These are phyloP conservation scores for Pleurotus tuber-regium DNA, from an alignment of 768 basidiomycete genomes.

Conservation along the genomic window DNA sequence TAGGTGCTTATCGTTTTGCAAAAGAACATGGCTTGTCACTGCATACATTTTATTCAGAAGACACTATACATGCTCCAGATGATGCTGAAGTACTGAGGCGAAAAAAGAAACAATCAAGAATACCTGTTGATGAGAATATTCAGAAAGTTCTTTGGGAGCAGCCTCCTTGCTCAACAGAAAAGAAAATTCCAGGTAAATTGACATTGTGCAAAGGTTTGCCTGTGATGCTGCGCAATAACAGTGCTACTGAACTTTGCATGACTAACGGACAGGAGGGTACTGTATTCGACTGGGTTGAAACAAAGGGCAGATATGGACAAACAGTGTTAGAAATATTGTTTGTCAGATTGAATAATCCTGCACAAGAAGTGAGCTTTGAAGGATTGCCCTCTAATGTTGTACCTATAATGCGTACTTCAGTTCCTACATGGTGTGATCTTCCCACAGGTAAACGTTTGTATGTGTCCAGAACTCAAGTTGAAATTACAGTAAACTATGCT, in stretches of 20 bases:
- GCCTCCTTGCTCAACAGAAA: neutral
- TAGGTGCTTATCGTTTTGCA: constrained; percentile 28
- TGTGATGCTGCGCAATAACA: constrained; percentile 28
- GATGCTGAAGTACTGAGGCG: neutral
- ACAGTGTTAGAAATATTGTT: constrained; percentile 16
- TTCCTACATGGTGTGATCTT: constrained; percentile 11
- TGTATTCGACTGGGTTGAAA: constrained; percentile 9
- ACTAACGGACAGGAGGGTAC: constrained; percentile 13
- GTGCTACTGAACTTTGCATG: constrained; percentile 28
- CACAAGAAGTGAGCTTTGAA: constrained; percentile 10
- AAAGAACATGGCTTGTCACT: constrained; percentile 22
- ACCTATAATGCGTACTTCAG: constrained; percentile 14
- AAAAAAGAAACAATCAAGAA: neutral
- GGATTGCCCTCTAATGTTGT: constrained; percentile 18
- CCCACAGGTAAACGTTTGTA: constrained; percentile 14
- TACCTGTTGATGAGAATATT: neutral
- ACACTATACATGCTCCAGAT: constrained; percentile 11
- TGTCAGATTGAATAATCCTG: constrained; percentile 12
- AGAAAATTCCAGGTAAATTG: constrained; percentile 26
- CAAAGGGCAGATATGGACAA: constrained; percentile 1
- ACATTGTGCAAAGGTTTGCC: constrained; percentile 31
- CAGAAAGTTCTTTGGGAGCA: neutral
- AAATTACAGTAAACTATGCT: constrained; percentile 26
- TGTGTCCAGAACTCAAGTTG: constrained; percentile 23
- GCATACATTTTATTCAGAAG: constrained; percentile 26